Conservation (phyloP, 352 stramenopile species). For the Phytopythium litorale region DNA sequence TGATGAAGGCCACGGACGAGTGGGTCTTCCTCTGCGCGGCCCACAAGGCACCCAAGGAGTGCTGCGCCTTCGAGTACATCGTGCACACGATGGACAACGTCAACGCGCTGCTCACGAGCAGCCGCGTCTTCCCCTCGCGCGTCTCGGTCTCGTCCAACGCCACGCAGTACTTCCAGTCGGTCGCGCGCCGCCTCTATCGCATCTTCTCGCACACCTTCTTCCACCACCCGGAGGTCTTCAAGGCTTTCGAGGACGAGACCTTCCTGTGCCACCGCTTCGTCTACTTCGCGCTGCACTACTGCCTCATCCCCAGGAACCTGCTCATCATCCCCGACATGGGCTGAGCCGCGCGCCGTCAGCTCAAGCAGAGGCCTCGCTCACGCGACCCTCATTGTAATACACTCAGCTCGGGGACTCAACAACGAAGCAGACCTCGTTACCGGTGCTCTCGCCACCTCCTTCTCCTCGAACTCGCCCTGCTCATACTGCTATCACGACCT, state of each 20-base stretch:
- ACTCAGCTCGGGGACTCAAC: neutral
- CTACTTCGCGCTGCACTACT: slow-evolving; percentile 75
- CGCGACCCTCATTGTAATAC: neutral
- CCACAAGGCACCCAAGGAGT: slow-evolving; percentile 78
- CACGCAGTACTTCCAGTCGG: slow-evolving; percentile 86
- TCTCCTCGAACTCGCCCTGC: neutral
- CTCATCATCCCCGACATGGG: slow-evolving; percentile 81
- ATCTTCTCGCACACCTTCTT: slow-evolving; percentile 88
- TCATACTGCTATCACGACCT: slow-evolving; percentile 36
- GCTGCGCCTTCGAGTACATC: slow-evolving; percentile 85
- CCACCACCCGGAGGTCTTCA: slow-evolving; percentile 72
- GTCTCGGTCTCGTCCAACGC: slow-evolving; percentile 75
- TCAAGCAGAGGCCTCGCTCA: too few relatives aligned
- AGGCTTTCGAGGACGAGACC: slow-evolving; percentile 66
- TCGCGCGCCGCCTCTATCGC: slow-evolving; percentile 71
- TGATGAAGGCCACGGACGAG: slow-evolving; percentile 86
- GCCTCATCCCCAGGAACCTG: slow-evolving; percentile 78
- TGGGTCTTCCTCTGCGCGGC: slow-evolving; percentile 85
- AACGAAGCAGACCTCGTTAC: neutral
- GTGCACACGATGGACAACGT: slow-evolving; percentile 87
- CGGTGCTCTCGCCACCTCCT: neutral
- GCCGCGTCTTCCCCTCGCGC: slow-evolving; percentile 73
- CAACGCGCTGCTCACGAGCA: slow-evolving; percentile 80
- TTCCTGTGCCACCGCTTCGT: slow-evolving; percentile 84
- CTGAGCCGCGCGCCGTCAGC: slow-evolving; percentile 4